A percentile compares a stretch with the other conserved stretches of the same genome.
Evolutionary conservation across 73 alveolate genomes (phyloP).

Genomic region (Paramecium primaurelia): DNA sequence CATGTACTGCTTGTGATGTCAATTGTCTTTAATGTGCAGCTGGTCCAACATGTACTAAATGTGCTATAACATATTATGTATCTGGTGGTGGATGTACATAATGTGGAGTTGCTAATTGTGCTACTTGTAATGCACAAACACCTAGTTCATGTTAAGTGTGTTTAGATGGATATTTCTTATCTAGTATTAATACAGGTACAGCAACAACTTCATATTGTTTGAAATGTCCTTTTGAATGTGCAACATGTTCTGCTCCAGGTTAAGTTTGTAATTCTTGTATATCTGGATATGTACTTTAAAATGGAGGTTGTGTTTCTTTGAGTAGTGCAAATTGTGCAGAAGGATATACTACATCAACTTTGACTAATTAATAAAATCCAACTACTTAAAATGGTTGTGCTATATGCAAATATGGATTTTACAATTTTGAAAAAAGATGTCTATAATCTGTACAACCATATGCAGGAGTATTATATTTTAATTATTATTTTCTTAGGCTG

Average conservation of each 20-base stretch:
- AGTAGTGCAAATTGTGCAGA: background rate
- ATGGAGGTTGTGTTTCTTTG: constrained; percentile 20
- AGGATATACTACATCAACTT: background rate
- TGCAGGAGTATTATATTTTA: background rate
- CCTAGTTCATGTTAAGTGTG: background rate
- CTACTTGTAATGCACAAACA: background rate
- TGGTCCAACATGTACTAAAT: background rate
- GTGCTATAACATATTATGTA: background rate
- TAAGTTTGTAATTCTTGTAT: background rate
- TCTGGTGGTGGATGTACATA: background rate
- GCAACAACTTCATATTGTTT: background rate
- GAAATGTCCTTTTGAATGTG: background rate
- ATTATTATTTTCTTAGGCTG: background rate
- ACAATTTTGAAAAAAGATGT: background rate
- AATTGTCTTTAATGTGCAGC: background rate
- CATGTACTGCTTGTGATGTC: background rate
- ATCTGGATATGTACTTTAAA: background rate
- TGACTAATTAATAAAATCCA: background rate
- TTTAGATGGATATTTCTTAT: background rate
- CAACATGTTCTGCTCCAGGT: constrained; percentile 38
- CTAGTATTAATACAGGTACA: background rate
- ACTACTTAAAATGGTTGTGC: background rate
- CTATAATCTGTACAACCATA: background rate
- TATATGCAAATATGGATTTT: constrained; percentile 31
- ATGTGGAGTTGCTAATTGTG: constrained; percentile 7